These are phyloP conservation scores for Coprinopsis sp. DNA, from an alignment of 768 basidiomycete species.

Conservation along the genomic window DNA sequence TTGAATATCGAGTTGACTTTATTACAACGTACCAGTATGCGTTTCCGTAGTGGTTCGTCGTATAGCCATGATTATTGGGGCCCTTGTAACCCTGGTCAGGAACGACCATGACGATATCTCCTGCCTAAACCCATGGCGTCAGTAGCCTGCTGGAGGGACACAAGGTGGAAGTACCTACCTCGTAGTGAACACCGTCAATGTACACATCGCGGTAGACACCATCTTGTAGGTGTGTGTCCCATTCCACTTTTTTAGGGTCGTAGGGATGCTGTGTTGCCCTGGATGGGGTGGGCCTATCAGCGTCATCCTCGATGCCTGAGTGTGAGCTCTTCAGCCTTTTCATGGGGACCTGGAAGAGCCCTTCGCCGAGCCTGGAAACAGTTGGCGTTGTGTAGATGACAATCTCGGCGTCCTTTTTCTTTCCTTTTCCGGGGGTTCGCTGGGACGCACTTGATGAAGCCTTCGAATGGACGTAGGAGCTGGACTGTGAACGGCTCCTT, in stretches of 20 bases:
- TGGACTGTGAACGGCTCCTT: not conserved
- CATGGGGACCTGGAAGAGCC: conserved; percentile 44
- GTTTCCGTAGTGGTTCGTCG: conserved; percentile 53
- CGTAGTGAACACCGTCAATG: conserved; percentile 56
- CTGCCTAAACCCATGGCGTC: conserved; percentile 36
- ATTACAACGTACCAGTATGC: conserved; percentile 49
- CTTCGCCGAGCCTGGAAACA: conserved; percentile 40
- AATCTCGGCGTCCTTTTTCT: conserved; percentile 18
- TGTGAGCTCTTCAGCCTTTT: conserved; percentile 21
- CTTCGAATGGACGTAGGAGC: too few relatives aligned
- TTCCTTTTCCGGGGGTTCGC: too few relatives aligned
- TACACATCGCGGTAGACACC: conserved; percentile 39
- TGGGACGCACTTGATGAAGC: too few relatives aligned
- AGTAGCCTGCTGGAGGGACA: not conserved
- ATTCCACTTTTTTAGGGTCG: conserved; percentile 31
- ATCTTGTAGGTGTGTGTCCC: conserved; percentile 19
- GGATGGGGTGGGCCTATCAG: conserved; percentile 1
- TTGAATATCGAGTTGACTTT: not conserved
- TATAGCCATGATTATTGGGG: conserved; percentile 42
- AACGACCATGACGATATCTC: conserved; percentile 60
- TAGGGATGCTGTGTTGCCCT: conserved; percentile 28
- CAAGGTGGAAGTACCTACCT: conserved; percentile 30
- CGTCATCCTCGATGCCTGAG: conserved; percentile 24
- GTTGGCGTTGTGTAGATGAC: conserved; percentile 42
- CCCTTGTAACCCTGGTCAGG: conserved; percentile 47